Evolutionary conservation across 768 basidiomycete species (phyloP).

Genomic region (Mycena rosella): DNA sequence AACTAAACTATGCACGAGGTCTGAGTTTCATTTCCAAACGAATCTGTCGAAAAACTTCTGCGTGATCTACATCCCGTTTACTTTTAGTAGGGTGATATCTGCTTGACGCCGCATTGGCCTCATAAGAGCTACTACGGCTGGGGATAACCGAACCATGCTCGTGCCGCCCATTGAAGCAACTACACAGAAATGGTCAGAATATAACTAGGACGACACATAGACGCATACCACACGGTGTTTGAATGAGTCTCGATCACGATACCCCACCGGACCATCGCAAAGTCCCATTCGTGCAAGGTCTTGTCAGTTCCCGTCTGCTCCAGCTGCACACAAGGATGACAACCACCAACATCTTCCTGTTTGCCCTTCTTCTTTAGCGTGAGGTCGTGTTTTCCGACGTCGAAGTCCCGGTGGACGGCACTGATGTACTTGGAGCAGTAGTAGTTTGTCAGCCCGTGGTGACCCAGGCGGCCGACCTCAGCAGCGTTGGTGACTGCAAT

Average conservation of each 20-base stretch:
- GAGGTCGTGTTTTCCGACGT: too few relatives aligned
- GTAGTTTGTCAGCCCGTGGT: too few relatives aligned
- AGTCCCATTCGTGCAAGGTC: not conserved
- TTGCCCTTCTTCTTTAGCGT: too few relatives aligned
- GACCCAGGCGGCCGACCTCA: too few relatives aligned
- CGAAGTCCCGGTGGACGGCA: too few relatives aligned
- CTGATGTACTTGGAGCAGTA: too few relatives aligned
- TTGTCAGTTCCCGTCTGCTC: not conserved
- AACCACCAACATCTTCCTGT: not conserved
- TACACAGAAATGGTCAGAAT: not conserved
- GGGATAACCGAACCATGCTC: constrained; percentile 2
- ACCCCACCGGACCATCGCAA: not conserved
- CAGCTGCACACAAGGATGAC: not conserved
- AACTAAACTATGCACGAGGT: not conserved
- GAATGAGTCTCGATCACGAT: not conserved
- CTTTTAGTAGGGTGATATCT: not conserved
- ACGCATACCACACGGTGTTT: constrained; percentile 10
- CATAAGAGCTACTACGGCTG: not conserved
- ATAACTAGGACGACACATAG: not conserved
- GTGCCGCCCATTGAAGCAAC: constrained; percentile 8
- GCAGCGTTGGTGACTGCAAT: too few relatives aligned
- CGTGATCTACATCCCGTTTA: not conserved
- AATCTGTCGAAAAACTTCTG: not conserved
- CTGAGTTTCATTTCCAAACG: not conserved
- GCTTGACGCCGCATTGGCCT: not conserved